Evolutionary conservation across 2,329 filamentous ascomycete species (phyloP).

Genomic region (Lasiodiplodia gonubiensis): DNA sequence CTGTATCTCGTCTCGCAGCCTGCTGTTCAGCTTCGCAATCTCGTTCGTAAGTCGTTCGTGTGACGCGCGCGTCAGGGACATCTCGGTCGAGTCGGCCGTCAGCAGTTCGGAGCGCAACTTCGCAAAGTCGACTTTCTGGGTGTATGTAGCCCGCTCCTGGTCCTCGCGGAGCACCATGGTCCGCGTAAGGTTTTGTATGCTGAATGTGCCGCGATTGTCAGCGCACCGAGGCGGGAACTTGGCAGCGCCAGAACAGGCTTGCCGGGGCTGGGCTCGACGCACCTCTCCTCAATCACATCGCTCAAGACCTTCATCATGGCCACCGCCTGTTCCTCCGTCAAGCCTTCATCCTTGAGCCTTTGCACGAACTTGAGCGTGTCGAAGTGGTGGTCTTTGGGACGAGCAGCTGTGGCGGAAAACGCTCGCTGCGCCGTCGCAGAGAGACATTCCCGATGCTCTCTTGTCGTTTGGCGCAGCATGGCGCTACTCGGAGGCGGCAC

Average conservation of each 20-base stretch:
- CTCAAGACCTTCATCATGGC: conserved; percentile 99
- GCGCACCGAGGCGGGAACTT: neutral
- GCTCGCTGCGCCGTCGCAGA: conserved; percentile 32
- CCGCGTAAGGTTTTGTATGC: conserved; percentile 94
- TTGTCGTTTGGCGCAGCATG: neutral
- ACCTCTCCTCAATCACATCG: conserved; percentile 96
- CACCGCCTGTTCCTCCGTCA: conserved; percentile 91
- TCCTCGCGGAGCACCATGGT: conserved; percentile 98
- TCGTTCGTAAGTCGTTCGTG: conserved; percentile 95
- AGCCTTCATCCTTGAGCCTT: conserved; percentile 85
- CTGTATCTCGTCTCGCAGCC: conserved; percentile 90
- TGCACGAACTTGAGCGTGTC: conserved; percentile 98
- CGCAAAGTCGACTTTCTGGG: conserved; percentile 95
- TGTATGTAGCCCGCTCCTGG: conserved; percentile 76
- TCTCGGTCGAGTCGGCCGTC: conserved; percentile 88
- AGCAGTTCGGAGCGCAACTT: conserved; percentile 94
- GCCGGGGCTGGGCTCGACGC: conserved; percentile 27
- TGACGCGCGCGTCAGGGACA: conserved; percentile 82
- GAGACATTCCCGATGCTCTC: neutral
- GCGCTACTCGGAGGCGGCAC: neutral
- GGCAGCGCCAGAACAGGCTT: neutral
- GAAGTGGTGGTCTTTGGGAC: conserved; percentile 79
- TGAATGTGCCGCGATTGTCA: conserved; percentile 39
- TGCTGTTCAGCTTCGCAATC: conserved; percentile 87
- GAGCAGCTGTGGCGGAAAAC: conserved; percentile 72